Evolutionary conservation across 148 eudicot species (phyloP).

Genomic region (Cornus florida): DNA sequence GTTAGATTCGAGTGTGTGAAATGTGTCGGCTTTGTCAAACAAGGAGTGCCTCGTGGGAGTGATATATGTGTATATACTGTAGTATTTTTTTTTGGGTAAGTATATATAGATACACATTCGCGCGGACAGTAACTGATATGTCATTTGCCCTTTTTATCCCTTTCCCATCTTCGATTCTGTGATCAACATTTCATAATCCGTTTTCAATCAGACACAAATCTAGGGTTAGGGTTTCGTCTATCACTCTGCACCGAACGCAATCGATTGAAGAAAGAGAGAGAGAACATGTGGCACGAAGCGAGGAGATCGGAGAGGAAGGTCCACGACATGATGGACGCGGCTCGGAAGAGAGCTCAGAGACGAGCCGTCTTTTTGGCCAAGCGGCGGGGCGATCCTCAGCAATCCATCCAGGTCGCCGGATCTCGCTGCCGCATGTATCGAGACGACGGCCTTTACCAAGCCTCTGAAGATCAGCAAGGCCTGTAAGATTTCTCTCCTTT

Average conservation of each 20-base stretch:
- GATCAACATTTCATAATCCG: too few relatives aligned
- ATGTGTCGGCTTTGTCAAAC: too few relatives aligned
- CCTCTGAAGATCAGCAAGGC: conserved; percentile 87
- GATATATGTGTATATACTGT: too few relatives aligned
- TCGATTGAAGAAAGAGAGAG: conserved; percentile 8
- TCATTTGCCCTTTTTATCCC: too few relatives aligned
- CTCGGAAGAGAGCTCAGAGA: conserved; percentile 88
- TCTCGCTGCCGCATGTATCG: conserved; percentile 51
- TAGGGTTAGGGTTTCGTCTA: conserved; percentile 10
- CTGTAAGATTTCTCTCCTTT: conserved; percentile 37
- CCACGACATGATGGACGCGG: conserved; percentile 97
- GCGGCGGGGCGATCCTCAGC: conserved; percentile 92
- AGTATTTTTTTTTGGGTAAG: too few relatives aligned
- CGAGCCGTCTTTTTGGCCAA: conserved; percentile 87
- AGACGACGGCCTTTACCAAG: conserved; percentile 58
- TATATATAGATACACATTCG: too few relatives aligned
- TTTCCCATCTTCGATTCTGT: too few relatives aligned
- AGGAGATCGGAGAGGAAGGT: conserved; percentile 97
- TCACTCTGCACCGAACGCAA: background rate
- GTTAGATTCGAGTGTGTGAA: too few relatives aligned
- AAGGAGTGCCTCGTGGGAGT: too few relatives aligned
- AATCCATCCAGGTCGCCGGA: conserved; percentile 43
- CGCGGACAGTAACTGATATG: too few relatives aligned
- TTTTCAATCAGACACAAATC: too few relatives aligned
- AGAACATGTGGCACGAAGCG: conserved; percentile 96